These are phyloP conservation scores for Plasmodium fragile DNA, from an alignment of 169 alveolate genomes.

Conservation along the genomic window DNA sequence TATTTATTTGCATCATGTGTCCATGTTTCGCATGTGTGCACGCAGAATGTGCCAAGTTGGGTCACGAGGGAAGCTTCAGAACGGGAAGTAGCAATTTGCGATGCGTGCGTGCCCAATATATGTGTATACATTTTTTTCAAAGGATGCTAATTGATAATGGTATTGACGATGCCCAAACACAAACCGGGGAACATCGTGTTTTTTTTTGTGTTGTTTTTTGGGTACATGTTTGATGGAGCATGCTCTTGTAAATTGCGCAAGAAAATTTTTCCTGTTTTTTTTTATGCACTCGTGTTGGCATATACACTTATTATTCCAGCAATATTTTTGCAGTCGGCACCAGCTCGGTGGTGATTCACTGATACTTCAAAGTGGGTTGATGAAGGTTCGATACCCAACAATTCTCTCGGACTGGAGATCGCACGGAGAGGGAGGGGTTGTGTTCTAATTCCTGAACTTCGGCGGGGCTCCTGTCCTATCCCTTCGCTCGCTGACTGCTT, in stretches of 20 bases:
- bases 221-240: not conserved
- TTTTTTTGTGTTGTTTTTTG: too few species aligned
- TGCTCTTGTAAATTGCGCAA: too few species aligned
- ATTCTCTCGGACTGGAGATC: not conserved
- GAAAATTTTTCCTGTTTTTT: not conserved
- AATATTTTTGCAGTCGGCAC: not conserved
- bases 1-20: not conserved
- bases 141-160: not conserved
- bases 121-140: not conserved
- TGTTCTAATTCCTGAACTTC: not conserved
- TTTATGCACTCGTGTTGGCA: not conserved
- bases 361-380: not conserved
- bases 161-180: too few species aligned
- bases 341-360: conserved; percentile 3
- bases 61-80: not conserved
- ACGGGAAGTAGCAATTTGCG: not conserved
- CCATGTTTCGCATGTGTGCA: not conserved
- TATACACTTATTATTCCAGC: not conserved
- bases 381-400: conserved; percentile 11
- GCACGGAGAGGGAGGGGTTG: conserved; percentile 12
- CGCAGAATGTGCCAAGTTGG: not conserved
- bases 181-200: not conserved
- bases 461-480: not conserved
- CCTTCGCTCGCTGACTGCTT: not conserved
- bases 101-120: not conserved